These are phyloP conservation scores for Paecilomyces niveus DNA, from an alignment of 2,329 filamentous ascomycete species.

Conservation along the genomic window DNA sequence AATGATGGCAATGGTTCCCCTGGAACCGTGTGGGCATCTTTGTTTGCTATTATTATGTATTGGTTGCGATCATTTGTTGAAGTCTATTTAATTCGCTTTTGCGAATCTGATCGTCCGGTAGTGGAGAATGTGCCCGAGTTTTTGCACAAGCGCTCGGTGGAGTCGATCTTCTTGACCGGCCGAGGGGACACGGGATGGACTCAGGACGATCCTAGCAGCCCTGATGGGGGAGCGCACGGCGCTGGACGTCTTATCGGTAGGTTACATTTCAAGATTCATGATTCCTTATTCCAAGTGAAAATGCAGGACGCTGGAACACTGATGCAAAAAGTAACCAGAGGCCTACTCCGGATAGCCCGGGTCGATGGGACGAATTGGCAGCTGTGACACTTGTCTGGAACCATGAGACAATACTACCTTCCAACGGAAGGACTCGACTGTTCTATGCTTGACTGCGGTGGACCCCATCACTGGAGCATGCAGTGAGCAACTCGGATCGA, in stretches of 20 bases:
- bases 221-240: neutral
- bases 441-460: neutral
- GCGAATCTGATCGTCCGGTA: neutral
- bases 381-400: neutral
- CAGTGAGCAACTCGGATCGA: too few species aligned
- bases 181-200: neutral
- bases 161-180: neutral
- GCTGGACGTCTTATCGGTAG: neutral
- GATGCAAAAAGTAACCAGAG: neutral
- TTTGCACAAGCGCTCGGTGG: neutral
- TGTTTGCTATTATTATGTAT: neutral
- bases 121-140: neutral
- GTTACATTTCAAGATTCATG: neutral
- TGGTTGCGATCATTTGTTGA: neutral
- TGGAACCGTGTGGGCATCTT: neutral
- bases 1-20: neutral
- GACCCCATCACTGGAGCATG: too few species aligned
- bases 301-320: neutral
- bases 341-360: neutral
- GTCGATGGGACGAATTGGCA: neutral
- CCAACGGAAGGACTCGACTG: neutral
- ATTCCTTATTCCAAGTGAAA: neutral
- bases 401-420: neutral
- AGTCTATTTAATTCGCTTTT: neutral
- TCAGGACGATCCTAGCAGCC: neutral